Base-by-base conservation (phyloP, 2,329 filamentous ascomycete genomes). In the Sporothrix pallida region DNA sequence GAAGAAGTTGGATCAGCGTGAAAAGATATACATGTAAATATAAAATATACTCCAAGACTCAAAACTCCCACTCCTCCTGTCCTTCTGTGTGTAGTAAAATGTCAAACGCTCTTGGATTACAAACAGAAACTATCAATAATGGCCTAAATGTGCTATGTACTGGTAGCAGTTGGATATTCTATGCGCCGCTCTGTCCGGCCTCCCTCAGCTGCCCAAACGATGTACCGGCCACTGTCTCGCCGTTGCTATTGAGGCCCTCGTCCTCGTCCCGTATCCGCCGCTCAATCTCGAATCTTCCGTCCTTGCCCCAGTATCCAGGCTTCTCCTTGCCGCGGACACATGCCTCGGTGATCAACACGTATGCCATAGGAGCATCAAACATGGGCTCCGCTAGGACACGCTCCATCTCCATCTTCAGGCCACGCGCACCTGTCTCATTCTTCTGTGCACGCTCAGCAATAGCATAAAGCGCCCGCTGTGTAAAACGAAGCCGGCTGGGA, bases 401-500 rank as follows among this genome's bases (percentile, higher is more conserved):
- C 81, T 95, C 93, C 87, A 95, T 91, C 79, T 94, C 92, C 81
- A 93, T 93, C 78, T 93, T 91, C 17, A 96, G 83, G 0, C 91
- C 93, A 52, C 93, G 87, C 0, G 93, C 93, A 2, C 96, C 96
- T 0, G 95, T 98, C 73, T 85, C 86, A 23, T 87, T 84, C 75
- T 83, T 82, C 54, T 85, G 83, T 42, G 91, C 92, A 56, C 87
- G 83, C 75, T 90, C 88, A 2, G 96, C 95, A 74, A 99, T 90
- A 70, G 93, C 92, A 75, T 90, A 87, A n/a, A 98, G 84, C 0
- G 95, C 92, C 7, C 90, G 89, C 3, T 89, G 91, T 0, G 95
- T 98, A 83, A 98, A 97, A 76, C 89, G 90, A 2, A 99, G 85
- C 67, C 93, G 91, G 72, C 92, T 94, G 0, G 96, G 92, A 75